Base-by-base conservation (phyloP, 73 alveolate species). In the Tetrahymena malaccensis region DNA sequence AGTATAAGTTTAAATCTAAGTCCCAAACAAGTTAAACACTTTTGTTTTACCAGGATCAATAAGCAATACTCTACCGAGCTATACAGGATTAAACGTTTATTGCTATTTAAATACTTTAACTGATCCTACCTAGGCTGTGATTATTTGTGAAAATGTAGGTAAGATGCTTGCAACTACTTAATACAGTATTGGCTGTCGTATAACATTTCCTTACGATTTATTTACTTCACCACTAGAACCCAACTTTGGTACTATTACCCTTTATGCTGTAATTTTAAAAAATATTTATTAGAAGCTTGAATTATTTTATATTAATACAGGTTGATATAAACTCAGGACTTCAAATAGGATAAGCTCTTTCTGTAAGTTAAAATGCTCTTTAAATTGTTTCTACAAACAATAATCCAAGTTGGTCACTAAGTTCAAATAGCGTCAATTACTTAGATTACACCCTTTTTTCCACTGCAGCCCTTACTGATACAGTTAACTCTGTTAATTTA, bases 151-250 rank as follows among this genome's bases (percentile, higher is more conserved):
- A 10, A 94, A 94, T 94, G 84, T 94, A 3, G 96, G 96, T 3
- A 85, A 94, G 85, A 35, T 94, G 43, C 85, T 70, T 85, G 40
- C 55, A 43, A n/a, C 85, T 35, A 35, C 89, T 17, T 10, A 85
- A 22, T 94, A 94, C 37, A 85, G 43, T 9, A 85, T 94, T 31
- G 96, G 96, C 34, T 94, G 96, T 85, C 85, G 96, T 44, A 94
- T 94, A 13, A 94, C 96, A 12, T 94, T 94, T 84, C 96, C 96
- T 35, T 94, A 94, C 85, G 96, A 94, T 94, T n/a, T 85, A 84
- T 94, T 94, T 31, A 94, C 93, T 37, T 50, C 93, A 17, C 96
- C 96, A 12, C 33, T 94, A 27, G 96, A 94, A 57, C 70, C 85
- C 31, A 43, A 94, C 44, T 94, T 94, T 94, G 96, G 96, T 10